These are phyloP conservation scores for Bombardia bombarda DNA, from an alignment of 495 filamentous ascomycete species.

Conservation along the genomic window DNA sequence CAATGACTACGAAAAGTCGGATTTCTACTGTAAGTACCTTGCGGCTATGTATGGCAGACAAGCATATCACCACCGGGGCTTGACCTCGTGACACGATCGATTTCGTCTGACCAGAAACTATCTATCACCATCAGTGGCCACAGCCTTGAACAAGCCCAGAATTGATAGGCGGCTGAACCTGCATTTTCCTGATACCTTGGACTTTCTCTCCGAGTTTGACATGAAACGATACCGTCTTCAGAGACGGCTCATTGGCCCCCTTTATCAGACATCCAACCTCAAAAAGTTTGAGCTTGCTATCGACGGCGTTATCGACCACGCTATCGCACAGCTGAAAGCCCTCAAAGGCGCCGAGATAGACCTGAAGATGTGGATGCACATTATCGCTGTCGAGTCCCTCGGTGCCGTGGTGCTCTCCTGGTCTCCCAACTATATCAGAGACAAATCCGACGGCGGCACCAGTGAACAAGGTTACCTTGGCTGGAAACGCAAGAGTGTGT, in stretches of 20 bases:
- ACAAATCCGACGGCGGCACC: slow-evolving; percentile 27
- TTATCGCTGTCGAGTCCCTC: slow-evolving; percentile 33
- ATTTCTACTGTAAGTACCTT: slow-evolving; percentile 29
- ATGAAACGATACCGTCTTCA: slow-evolving; percentile 31
- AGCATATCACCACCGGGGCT: too few relatives aligned
- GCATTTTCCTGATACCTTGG: slow-evolving; percentile 24
- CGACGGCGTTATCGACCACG: slow-evolving; percentile 22
- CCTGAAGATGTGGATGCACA: slow-evolving; percentile 35
- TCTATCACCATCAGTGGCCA: slow-evolving; percentile 17
- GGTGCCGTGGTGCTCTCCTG: slow-evolving; percentile 32
- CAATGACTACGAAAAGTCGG: slow-evolving; percentile 25
- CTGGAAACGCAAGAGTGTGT: slow-evolving; percentile 29
- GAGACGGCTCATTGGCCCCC: slow-evolving; percentile 27
- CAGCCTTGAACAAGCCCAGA: slow-evolving; percentile 15
- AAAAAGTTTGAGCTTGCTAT: slow-evolving; percentile 26
- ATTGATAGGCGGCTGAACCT: slow-evolving; percentile 12
- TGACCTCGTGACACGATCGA: too few relatives aligned
- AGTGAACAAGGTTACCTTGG: slow-evolving; percentile 24
- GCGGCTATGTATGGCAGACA: too few relatives aligned
- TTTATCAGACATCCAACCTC: slow-evolving; percentile 28
- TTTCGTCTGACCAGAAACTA: background rate
- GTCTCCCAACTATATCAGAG: slow-evolving; percentile 28
- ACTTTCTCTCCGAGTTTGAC: slow-evolving; percentile 30
- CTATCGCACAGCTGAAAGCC: slow-evolving; percentile 13
- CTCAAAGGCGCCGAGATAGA: slow-evolving; percentile 25